Percentiles rank a stretch among this genome's conserved stretches.
These are phyloP conservation scores for Corylus americana DNA, from an alignment of 306 rosid genomes.

Conservation along the genomic window DNA sequence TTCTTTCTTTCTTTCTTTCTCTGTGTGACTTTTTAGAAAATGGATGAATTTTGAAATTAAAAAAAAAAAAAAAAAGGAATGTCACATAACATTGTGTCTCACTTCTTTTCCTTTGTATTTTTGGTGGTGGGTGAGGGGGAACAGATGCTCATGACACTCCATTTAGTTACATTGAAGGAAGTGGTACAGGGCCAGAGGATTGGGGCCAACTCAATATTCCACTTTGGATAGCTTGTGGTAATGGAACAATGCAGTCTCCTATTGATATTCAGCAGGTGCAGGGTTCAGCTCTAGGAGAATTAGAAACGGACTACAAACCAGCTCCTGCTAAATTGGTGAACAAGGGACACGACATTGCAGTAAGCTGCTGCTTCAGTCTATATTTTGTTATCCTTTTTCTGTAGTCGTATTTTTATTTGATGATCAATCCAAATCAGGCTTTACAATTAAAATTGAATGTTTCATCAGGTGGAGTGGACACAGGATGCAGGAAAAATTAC, in stretches of 20 bases:
- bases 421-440: not conserved
- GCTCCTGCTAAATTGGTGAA: constrained; percentile 61
- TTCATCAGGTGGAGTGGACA: constrained; percentile 59
- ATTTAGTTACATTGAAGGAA: constrained; percentile 47
- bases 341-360: constrained; percentile 65
- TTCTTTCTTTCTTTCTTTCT: constrained; percentile 2
- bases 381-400: not conserved
- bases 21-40: not conserved
- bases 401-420: not conserved
- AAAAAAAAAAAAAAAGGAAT: not conserved
- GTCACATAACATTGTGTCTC: not conserved
- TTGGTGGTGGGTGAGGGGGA: not conserved
- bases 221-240: constrained; percentile 59
- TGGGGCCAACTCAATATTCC: constrained; percentile 59
- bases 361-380: constrained; percentile 22
- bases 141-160: constrained; percentile 42
- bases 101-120: not conserved
- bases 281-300: constrained; percentile 47
- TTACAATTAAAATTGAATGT: constrained; percentile 4
- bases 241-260: constrained; percentile 76
- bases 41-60: not conserved
- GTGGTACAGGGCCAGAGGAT: constrained; percentile 57
- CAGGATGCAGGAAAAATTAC: constrained; percentile 59
- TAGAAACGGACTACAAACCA: constrained; percentile 50
- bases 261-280: constrained; percentile 57